Conservation (phyloP, 2,329 filamentous ascomycete genomes). For the Epichloe sylvatica region DNA sequence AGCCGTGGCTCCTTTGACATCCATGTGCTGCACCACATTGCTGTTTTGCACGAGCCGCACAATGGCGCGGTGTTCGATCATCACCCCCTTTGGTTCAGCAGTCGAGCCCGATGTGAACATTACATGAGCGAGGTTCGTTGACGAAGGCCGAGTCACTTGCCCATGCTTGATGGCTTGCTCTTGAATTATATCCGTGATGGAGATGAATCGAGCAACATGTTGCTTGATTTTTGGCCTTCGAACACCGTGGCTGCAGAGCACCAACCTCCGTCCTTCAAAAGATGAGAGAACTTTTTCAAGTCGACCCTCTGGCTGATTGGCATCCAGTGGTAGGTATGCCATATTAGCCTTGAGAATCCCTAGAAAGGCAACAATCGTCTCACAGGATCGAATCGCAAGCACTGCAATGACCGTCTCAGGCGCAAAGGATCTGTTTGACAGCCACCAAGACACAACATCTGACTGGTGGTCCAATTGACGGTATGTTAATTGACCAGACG, state of each 20-base stretch:
- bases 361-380: slow-evolving; percentile 6
- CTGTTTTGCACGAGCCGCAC: not conserved
- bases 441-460: not conserved
- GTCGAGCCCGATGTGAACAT: slow-evolving; percentile 2
- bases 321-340: slow-evolving; percentile 15
- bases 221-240: not conserved
- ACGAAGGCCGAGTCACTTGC: not conserved
- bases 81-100: not conserved
- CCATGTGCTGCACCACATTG: not conserved
- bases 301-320: slow-evolving; percentile 8
- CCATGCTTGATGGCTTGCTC: not conserved
- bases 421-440: not conserved
- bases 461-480: not conserved
- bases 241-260: not conserved
- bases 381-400: not conserved
- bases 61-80: not conserved
- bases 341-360: slow-evolving; percentile 15
- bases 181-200: not conserved
- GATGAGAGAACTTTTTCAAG: slow-evolving; percentile 10
- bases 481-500: not conserved
- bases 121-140: slow-evolving; percentile 1
- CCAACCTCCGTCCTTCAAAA: not conserved
- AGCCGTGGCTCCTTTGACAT: not conserved
- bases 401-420: not conserved
- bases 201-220: not conserved